These are phyloP conservation scores for Jimgerdemannia lactiflua DNA, from an alignment of 192 early-diverging fungal genomes.

Conservation along the genomic window DNA sequence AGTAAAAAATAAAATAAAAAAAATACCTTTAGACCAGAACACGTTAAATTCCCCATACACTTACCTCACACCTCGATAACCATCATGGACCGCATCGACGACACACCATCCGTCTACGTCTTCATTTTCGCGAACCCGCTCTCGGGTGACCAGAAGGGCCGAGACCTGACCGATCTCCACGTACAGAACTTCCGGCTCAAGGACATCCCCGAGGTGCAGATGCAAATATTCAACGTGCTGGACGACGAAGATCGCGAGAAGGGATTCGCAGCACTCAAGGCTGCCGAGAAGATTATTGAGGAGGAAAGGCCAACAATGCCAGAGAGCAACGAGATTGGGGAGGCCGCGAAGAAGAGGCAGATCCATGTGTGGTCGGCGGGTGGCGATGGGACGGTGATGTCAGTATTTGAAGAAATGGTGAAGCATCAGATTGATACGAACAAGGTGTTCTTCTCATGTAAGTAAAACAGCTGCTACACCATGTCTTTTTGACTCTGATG, in stretches of 20 bases:
- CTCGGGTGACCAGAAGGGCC: constrained; percentile 67
- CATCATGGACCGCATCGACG: constrained; percentile 7
- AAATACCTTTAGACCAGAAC: too few relatives aligned
- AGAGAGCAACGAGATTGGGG: constrained; percentile 41
- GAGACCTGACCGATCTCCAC: constrained; percentile 53
- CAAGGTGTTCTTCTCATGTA: constrained; percentile 65
- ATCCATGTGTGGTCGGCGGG: constrained; percentile 78
- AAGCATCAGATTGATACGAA: constrained; percentile 56
- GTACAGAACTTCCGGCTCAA: constrained; percentile 67
- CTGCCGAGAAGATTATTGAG: constrained; percentile 20
- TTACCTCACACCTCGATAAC: not conserved
- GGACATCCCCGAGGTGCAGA: constrained; percentile 61
- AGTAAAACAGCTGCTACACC: not conserved
- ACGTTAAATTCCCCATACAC: not conserved
- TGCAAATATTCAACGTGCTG: constrained; percentile 71
- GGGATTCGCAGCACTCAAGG: constrained; percentile 55
- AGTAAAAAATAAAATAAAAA: too few relatives aligned
- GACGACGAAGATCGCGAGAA: constrained; percentile 48
- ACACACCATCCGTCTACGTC: constrained; percentile 51
- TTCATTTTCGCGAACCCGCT: constrained; percentile 79
- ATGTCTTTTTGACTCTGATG: too few relatives aligned
- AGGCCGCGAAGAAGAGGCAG: constrained; percentile 35
- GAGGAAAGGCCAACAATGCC: constrained; percentile 10
- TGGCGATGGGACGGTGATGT: constrained; percentile 75
- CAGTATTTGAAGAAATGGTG: constrained; percentile 62